Conservation (phyloP, 1,284 basidiomycete genomes). For the Microbotryomycetes sp. region DNA sequence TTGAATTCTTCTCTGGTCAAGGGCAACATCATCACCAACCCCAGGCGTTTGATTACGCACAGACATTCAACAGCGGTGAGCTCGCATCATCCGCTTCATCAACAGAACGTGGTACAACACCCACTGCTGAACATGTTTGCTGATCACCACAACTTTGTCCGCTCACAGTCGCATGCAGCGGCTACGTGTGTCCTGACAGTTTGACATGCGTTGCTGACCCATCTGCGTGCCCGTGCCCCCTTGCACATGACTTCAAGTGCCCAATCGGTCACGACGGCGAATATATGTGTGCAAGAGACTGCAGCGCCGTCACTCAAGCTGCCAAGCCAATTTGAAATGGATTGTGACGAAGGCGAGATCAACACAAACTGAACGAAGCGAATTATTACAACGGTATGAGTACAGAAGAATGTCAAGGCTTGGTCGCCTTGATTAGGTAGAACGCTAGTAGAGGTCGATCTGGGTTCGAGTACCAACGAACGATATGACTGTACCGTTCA, state of each 20-base stretch:
- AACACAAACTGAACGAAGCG: no score
- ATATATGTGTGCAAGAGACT: constrained; percentile 13
- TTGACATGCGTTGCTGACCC: constrained; percentile 8
- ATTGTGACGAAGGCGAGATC: no score
- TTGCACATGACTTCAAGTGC: constrained; percentile 70
- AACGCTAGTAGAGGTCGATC: background rate
- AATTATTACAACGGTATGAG: background rate
- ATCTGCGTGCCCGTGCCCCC: constrained; percentile 9
- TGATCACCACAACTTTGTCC: background rate
- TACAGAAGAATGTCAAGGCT: background rate
- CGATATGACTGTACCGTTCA: background rate
- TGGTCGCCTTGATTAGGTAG: background rate
- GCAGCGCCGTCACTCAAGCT: constrained; percentile 1
- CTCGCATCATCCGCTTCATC: no score
- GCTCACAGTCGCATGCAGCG: constrained; percentile 6
- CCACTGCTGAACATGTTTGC: no score
- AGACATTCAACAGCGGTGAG: constrained; percentile 4
- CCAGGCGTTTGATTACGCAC: background rate
- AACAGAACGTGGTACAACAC: no score
- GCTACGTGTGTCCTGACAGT: constrained; percentile 8
- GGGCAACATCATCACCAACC: background rate
- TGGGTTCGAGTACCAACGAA: background rate
- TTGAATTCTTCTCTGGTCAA: constrained; percentile 20
- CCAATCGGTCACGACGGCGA: constrained; percentile 68
- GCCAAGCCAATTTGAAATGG: background rate